A percentile compares a stretch with the other conserved stretches of the same genome.
These are phyloP conservation scores for Alternaria brassicae DNA, from an alignment of 2,329 filamentous ascomycete species.

Conservation along the genomic window DNA sequence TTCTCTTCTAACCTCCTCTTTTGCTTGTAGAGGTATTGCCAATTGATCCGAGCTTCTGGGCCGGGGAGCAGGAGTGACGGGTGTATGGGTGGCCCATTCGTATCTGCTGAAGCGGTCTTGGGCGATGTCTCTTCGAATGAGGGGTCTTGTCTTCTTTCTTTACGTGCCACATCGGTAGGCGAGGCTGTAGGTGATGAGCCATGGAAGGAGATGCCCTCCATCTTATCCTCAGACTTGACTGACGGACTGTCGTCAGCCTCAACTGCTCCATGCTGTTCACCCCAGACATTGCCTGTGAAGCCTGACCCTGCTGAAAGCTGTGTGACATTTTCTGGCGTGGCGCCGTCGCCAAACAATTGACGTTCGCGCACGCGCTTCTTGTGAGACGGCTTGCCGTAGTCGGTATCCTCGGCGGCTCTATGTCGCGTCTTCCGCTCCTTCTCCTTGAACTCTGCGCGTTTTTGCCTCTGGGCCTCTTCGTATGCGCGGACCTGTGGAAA, in stretches of 20 bases:
- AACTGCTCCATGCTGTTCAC: conserved; percentile 56
- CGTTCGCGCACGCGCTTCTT: conserved; percentile 61
- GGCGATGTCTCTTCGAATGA: conserved; percentile 15
- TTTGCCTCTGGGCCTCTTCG: conserved; percentile 63
- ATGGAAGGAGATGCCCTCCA: conserved; percentile 49
- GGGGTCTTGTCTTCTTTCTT: conserved; percentile 25
- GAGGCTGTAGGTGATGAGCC: conserved; percentile 25
- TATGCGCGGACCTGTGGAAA: conserved; percentile 68
- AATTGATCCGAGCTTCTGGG: conserved; percentile 74
- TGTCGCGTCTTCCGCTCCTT: conserved; percentile 57
- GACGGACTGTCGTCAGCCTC: conserved; percentile 54
- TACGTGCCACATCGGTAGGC: conserved; percentile 22
- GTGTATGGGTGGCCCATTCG: conserved; percentile 32
- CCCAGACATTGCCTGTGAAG: conserved; percentile 46
- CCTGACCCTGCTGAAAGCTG: conserved; percentile 30
- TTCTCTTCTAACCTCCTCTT: conserved; percentile 85
- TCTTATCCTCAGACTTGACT: conserved; percentile 41
- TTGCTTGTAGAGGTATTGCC: conserved; percentile 92
- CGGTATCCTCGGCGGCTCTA: conserved; percentile 55
- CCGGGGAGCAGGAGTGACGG: conserved; percentile 43
- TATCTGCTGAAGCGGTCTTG: conserved; percentile 7
- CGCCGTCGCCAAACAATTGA: conserved; percentile 52
- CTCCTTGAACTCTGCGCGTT: conserved; percentile 45
- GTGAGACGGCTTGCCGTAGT: conserved; percentile 58
- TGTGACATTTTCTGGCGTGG: conserved; percentile 30